These are phyloP conservation scores for Quercus bicolor DNA, from an alignment of 306 rosid species.

Conservation along the genomic window DNA sequence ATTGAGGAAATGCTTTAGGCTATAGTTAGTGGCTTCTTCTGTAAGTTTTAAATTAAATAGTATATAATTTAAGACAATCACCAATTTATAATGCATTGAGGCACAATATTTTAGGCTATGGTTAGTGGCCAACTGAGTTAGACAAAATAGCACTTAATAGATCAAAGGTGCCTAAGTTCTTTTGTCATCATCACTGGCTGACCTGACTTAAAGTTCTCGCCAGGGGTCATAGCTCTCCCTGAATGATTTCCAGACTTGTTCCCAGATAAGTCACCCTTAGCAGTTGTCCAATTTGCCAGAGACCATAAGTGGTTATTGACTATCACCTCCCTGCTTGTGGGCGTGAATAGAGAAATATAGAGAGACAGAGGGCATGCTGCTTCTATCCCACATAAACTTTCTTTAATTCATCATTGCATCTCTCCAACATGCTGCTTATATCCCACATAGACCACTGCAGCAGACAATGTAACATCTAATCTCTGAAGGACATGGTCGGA, in stretches of 20 bases:
- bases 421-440: no score
- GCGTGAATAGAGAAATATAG: background rate
- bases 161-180: background rate
- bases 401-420: no score
- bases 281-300: background rate
- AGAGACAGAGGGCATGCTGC: no score
- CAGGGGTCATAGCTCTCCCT: background rate
- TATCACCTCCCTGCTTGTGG: background rate
- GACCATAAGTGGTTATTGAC: background rate
- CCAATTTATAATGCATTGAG: no score
- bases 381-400: no score
- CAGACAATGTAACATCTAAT: no score
- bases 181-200: background rate
- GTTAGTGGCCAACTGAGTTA: background rate
- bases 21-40: background rate
- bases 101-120: no score
- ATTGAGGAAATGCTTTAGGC: no score
- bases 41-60: background rate
- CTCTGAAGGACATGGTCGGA: no score
- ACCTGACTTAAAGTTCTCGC: background rate
- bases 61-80: no score
- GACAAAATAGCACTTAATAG: background rate
- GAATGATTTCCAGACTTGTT: background rate
- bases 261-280: background rate
- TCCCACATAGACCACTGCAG: no score